Percentiles rank a stretch among this genome's conserved stretches.
Evolutionary conservation across 805 yeast genomes (phyloP).

Genomic region (Ogataea ramenticola): DNA sequence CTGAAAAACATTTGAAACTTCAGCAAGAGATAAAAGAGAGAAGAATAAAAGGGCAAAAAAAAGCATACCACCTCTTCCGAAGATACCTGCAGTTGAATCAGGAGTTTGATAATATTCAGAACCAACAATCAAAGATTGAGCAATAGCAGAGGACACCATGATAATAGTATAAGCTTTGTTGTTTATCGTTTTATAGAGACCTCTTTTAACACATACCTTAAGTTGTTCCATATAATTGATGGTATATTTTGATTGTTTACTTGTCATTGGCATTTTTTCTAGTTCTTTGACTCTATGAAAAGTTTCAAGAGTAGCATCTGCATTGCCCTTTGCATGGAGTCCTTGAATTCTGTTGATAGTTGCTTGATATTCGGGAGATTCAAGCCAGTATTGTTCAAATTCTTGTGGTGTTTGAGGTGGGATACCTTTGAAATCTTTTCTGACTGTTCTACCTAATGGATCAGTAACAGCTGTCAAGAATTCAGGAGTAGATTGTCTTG

Average conservation of each 20-base stretch:
- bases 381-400: constrained; percentile 52
- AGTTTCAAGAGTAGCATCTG: constrained; percentile 26
- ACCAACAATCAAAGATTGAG: constrained; percentile 54
- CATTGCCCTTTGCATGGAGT: constrained; percentile 22
- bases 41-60: constrained; percentile 55
- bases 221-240: constrained; percentile 44
- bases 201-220: constrained; percentile 44
- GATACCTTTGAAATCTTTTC: constrained; percentile 45
- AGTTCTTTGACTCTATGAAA: constrained; percentile 22
- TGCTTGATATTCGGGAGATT: constrained; percentile 22
- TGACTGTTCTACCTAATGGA: constrained; percentile 47
- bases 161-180: constrained; percentile 47
- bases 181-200: constrained; percentile 45
- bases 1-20: constrained; percentile 50
- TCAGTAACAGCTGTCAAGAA: constrained; percentile 62
- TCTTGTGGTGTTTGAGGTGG: constrained; percentile 53
- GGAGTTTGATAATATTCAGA: constrained; percentile 50
- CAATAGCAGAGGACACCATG: constrained; percentile 42
- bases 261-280: constrained; percentile 32
- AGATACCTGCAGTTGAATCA: constrained; percentile 45
- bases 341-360: constrained; percentile 29
- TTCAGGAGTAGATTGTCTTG: constrained; percentile 65
- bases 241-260: constrained; percentile 28
- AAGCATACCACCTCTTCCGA: constrained; percentile 55
- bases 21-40: constrained; percentile 55